Evolutionary conservation across 2,329 filamentous ascomycete species (phyloP).

Genomic region (Sporothrix pseudoabietina): DNA sequence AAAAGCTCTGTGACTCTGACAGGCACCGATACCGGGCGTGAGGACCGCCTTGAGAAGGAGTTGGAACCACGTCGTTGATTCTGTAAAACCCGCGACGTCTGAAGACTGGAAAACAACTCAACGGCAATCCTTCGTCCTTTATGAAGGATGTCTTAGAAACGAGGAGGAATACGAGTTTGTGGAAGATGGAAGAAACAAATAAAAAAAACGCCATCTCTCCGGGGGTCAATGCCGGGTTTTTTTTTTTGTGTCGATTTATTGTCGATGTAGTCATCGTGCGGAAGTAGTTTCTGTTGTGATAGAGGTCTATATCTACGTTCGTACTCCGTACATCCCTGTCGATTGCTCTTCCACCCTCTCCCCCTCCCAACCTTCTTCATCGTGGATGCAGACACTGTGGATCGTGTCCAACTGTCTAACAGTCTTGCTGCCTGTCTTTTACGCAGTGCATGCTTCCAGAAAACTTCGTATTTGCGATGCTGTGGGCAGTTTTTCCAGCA

Average conservation of each 20-base stretch:
- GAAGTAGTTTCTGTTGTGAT: background rate
- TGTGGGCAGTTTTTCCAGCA: conserved; percentile 2
- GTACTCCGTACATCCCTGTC: too few relatives aligned
- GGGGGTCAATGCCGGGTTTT: background rate
- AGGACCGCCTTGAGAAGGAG: too few relatives aligned
- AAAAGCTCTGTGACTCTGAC: background rate
- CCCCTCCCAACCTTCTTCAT: background rate
- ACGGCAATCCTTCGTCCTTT: background rate
- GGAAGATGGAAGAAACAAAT: background rate
- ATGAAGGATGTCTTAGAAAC: background rate
- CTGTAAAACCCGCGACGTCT: background rate
- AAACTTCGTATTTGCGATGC: conserved; percentile 7
- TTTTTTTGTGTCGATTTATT: background rate
- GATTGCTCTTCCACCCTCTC: background rate
- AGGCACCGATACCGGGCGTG: background rate
- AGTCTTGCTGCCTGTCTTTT: background rate
- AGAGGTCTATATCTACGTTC: too few relatives aligned
- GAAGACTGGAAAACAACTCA: background rate
- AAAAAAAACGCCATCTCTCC: background rate
- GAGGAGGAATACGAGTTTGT: background rate
- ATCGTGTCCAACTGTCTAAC: background rate
- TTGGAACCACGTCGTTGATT: background rate
- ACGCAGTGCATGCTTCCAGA: background rate
- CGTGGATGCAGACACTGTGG: background rate
- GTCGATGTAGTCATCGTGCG: background rate